Percentiles rank a stretch among this genome's conserved stretches.
phyloP scores from a whole-genome alignment of 345 rosid species.

The Eucalyptus tenuipes region DNA sequence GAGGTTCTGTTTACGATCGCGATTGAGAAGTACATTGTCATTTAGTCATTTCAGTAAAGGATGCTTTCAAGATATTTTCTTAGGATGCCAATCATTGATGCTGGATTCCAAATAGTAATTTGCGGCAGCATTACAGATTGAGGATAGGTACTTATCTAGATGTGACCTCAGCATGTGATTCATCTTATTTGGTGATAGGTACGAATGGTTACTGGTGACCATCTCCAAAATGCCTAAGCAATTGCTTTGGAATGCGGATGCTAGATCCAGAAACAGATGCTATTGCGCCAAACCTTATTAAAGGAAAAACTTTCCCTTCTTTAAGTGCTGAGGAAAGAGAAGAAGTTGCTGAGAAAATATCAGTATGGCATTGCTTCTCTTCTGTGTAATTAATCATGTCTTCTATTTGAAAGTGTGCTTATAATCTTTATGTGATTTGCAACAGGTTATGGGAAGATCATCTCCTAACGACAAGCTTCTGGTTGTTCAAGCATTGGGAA shows the following conservation, averaged over 20 bases:
- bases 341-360: conserved; percentile 58
- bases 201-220: conserved; percentile 98
- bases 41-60: background rate
- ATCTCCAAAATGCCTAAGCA: conserved; percentile 86
- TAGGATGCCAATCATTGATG: background rate
- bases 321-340: conserved; percentile 58
- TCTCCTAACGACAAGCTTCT: conserved; percentile 36
- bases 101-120: background rate
- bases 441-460: conserved; percentile 32
- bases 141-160: background rate
- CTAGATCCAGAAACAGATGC: conserved; percentile 47
- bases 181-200: conserved; percentile 32
- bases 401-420: background rate
- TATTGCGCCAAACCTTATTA: conserved; percentile 55
- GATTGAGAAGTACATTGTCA: background rate
- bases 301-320: conserved; percentile 67
- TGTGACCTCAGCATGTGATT: background rate
- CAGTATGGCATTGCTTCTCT: conserved; percentile 23
- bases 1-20: background rate
- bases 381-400: background rate
- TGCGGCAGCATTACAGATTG: background rate
- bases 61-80: background rate
- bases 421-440: background rate
- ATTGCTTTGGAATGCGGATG: conserved; percentile 91
- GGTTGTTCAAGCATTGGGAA: conserved; percentile 26